Evolutionary conservation across 176 grass and related monocot genomes (phyloP), one percentile per base, ranked within the genome.

Genomic region (Carex pumila): DNA sequence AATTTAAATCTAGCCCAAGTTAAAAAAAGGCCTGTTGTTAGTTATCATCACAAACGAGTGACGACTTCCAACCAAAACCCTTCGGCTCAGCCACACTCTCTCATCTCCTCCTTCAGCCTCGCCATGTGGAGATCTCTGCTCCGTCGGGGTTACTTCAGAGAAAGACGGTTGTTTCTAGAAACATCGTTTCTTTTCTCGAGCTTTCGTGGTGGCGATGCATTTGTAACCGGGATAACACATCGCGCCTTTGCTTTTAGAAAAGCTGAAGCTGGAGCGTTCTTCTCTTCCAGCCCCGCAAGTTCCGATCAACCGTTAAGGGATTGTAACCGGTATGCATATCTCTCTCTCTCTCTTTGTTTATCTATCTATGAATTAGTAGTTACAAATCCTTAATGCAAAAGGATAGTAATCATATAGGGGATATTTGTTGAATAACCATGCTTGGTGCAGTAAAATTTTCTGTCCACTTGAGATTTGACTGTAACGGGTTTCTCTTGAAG

Each of bases 41-140:
- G 47, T 11, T n/a, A 18, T 3, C 12, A 4, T 58, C 0, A 17
- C 56, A 59, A 18, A 58, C 15, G 17, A 57, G 56, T 17, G 55
- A 57, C 12, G 57, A 59, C 60, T 8, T 10, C 19, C 22, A 71
- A 41, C 68, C 39, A 71, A 71, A 71, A 71, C 68, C 39, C 18
- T 71, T 45, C 17, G 18, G 59, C 18, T 19, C 6, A 6, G 10
- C 59, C 18, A 8, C 58, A 7, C 11, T 39, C 34, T 39, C 34
- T 65, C 67, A 14, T 68, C 34, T 37, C 36, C 31, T 11, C 68
- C 1, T 34, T 15, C 12, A 2, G 7, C 5, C 39, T 47, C 68
- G 39, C 68, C 68, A 71, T 71, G 68, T 71, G 36, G 68, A 49
- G 68, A 21, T 71, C 39, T 71, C 68, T 71, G 11, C 68, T 71